Evolutionary conservation across 257 asterid species (phyloP).

Genomic region (Solanum sitiens): DNA sequence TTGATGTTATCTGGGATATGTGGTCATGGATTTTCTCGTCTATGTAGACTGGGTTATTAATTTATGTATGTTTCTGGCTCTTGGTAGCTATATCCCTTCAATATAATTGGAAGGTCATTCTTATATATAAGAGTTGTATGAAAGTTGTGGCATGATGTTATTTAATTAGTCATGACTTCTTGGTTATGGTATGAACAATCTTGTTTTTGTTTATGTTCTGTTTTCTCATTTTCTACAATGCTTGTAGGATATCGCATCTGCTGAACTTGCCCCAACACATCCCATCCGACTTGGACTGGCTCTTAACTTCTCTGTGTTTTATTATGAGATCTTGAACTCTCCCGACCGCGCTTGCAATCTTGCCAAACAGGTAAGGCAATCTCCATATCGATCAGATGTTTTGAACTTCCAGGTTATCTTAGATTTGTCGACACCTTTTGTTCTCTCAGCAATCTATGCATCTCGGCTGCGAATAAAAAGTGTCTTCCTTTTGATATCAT

Average conservation of each 20-base stretch:
- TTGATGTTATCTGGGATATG: not conserved
- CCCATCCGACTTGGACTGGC: constrained; percentile 91
- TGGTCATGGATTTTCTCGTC: not conserved
- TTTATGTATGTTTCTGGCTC: not conserved
- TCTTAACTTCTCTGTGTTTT: constrained; percentile 77
- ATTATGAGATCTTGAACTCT: constrained; percentile 80
- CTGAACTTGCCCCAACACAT: constrained; percentile 78
- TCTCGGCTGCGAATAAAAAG: not conserved
- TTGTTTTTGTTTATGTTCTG: not conserved
- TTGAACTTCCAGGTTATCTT: not conserved
- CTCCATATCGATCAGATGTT: not conserved
- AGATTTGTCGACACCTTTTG: not conserved
- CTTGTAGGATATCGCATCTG: constrained; percentile 65
- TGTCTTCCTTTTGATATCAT: not conserved
- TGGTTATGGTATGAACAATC: not conserved
- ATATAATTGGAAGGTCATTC: not conserved
- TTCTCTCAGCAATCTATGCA: not conserved
- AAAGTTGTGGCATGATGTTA: not conserved
- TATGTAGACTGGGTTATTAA: not conserved
- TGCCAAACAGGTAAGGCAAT: constrained; percentile 53
- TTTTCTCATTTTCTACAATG: not conserved
- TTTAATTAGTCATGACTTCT: not conserved
- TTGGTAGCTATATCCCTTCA: not conserved
- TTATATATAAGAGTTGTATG: no score
- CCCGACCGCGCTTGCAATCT: constrained; percentile 87